Evolutionary conservation across 106 monocot genomes (phyloP), one percentile per base, ranked within the genome.

Genomic region (Gastrodia elata): DNA sequence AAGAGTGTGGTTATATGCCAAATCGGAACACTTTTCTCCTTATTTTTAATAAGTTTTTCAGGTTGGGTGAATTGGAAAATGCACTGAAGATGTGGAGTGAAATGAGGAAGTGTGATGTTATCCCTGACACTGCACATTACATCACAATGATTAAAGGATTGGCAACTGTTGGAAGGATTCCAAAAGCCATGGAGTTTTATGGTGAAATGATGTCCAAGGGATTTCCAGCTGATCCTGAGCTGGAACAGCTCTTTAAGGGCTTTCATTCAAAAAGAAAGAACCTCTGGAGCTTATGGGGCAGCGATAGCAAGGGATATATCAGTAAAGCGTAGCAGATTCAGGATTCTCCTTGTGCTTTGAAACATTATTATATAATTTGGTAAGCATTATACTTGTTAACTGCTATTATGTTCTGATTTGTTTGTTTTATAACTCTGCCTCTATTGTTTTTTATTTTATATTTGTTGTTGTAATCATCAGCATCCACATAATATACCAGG

Each of bases 201-300:
- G 39, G 80, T 71, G 93, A 90, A 80, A 97, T 97, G 96, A 90
- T 75, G 77, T 77, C 68, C 1, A 88, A 70, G 34, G 92, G 96
- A 30, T 92, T 86, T 76, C 61, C 41, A 44, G 64, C 77, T 68
- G 88, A 97, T 68, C 84, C 88, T 68, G 78, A 86, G 61, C 32
- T 88, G 70, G 92, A 92, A 64, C 86, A 79, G 61, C 15, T 85
- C 34, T 84, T 90, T 35, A 75, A 69, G 70, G 57, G 48, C 7
- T 82, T 82, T 77, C 30, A 4, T 49, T 49, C 52, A 22, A 52
- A n/a, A 2, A 49, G n/a, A 2, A 49, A 49, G 48, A 49, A 49
- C 48, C 5, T 2, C n/a, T 20, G 48, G 20, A 49, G n/a, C 48
- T 20, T 2, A 18, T 20, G 48, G 20, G 20, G 48, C 16, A 49